These are phyloP conservation scores for Psilocybe subaeruginosa DNA, from an alignment of 768 basidiomycete genomes.

Conservation along the genomic window DNA sequence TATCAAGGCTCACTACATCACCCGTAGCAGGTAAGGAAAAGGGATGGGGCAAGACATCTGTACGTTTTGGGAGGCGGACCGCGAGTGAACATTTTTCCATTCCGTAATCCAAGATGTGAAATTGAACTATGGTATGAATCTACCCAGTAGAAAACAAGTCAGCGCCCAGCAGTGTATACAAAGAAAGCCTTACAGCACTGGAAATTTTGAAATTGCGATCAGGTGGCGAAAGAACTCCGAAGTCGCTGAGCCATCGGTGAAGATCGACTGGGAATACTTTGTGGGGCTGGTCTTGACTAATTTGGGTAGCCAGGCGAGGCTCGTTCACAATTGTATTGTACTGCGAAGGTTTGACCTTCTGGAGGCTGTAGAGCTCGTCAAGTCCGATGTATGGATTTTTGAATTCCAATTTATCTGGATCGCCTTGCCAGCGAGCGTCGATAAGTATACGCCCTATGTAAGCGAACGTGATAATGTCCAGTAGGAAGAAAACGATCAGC, in stretches of 20 bases:
- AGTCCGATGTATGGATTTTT: conserved; percentile 29
- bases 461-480: conserved; percentile 27
- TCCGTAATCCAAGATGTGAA: conserved; percentile 30
- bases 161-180: background rate
- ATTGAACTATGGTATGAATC: conserved; percentile 28
- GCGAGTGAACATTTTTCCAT: conserved; percentile 31
- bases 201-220: conserved; percentile 28
- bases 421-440: conserved; percentile 9
- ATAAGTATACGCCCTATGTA: conserved; percentile 20
- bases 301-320: conserved; percentile 26
- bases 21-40: conserved; percentile 19
- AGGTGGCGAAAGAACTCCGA: conserved; percentile 29
- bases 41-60: conserved; percentile 25
- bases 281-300: conserved; percentile 24
- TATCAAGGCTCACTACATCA: conserved; percentile 22
- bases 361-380: conserved; percentile 24
- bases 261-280: conserved; percentile 26
- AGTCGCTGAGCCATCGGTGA: conserved; percentile 31
- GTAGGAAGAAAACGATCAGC: conserved; percentile 21
- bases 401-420: conserved; percentile 23
- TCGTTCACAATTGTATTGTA: conserved; percentile 25
- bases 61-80: conserved; percentile 25
- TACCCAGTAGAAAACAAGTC: conserved; percentile 1
- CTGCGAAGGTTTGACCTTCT: conserved; percentile 18
- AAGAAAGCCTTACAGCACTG: conserved; percentile 16